Conservation (phyloP, 228 moss, liverwort and hornwort genomes). For the Sphagnum fallax region DNA sequence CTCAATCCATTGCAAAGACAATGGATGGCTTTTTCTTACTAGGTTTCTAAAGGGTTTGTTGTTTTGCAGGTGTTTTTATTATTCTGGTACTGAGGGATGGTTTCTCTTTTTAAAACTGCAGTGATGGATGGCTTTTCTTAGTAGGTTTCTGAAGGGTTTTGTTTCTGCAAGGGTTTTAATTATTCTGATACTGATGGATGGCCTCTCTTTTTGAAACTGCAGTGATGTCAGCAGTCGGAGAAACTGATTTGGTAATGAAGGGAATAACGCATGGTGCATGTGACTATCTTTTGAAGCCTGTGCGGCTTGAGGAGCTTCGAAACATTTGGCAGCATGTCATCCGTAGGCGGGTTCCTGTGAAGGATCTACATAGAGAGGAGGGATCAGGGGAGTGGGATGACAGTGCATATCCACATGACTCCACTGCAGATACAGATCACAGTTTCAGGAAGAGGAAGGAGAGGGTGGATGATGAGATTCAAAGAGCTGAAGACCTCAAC, state of each 20-base stretch:
- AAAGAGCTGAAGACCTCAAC: conserved; percentile 39
- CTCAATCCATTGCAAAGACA: neutral
- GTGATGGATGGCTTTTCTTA: too few relatives aligned
- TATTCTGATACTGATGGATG: too few relatives aligned
- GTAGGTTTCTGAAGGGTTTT: too few relatives aligned
- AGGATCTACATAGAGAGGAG: conserved; percentile 41
- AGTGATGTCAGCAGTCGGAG: conserved; percentile 72
- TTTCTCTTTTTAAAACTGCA: too few relatives aligned
- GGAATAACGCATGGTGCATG: conserved; percentile 80
- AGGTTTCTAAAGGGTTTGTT: too few relatives aligned
- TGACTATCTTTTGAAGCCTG: conserved; percentile 87
- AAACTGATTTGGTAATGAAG: conserved; percentile 59
- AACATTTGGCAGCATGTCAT: conserved; percentile 98
- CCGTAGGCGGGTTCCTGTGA: conserved; percentile 61
- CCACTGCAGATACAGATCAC: conserved; percentile 24
- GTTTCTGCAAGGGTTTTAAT: too few relatives aligned
- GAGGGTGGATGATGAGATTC: conserved; percentile 39
- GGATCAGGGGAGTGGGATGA: conserved; percentile 51
- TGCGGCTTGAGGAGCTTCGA: conserved; percentile 78
- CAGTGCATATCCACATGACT: conserved; percentile 5
- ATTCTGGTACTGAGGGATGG: too few relatives aligned
- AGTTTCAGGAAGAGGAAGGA: conserved; percentile 47
- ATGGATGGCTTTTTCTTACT: too few relatives aligned
- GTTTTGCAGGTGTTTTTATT: too few relatives aligned
- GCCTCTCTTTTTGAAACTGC: conserved; percentile 2